phyloP scores from a whole-genome alignment of 495 filamentous ascomycete species.

The Neurospora sp. region DNA sequence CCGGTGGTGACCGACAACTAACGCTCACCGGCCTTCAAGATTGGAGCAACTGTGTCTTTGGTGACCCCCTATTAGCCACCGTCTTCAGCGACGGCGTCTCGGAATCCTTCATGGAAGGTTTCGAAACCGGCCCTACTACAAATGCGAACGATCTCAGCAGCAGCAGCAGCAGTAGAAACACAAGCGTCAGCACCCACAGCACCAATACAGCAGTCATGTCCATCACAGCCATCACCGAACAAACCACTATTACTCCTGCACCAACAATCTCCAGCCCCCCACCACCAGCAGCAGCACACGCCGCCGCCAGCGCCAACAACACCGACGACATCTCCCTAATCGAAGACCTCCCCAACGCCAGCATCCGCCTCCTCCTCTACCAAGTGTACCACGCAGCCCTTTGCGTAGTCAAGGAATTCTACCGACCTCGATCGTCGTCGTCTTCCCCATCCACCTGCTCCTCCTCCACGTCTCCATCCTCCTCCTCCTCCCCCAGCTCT shows the following conservation, averaged over 20 bases:
- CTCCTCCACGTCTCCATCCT: background rate
- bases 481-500: background rate
- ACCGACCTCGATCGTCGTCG: constrained; percentile 30
- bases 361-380: constrained; percentile 35
- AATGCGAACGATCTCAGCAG: background rate
- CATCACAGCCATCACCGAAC: background rate
- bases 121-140: background rate
- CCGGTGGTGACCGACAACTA: background rate
- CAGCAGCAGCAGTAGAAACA: constrained; percentile 1
- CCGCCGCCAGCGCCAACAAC: background rate
- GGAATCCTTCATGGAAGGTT: constrained; percentile 33
- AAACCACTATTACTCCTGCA: background rate
- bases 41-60: constrained; percentile 48
- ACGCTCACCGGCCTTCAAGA: constrained; percentile 27
- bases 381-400: constrained; percentile 37
- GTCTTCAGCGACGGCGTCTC: constrained; percentile 36
- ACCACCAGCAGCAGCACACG: background rate
- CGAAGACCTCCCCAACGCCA: constrained; percentile 24
- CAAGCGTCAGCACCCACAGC: background rate
- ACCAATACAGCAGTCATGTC: background rate
- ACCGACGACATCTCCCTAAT: constrained; percentile 12
- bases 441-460: background rate
- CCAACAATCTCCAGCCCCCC: background rate
- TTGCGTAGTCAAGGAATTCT: constrained; percentile 37
- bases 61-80: constrained; percentile 45